Evolutionary conservation across 163 green algal genomes (phyloP), one percentile per base, ranked within the genome.

Genomic region (Scenedesmus sp.): DNA sequence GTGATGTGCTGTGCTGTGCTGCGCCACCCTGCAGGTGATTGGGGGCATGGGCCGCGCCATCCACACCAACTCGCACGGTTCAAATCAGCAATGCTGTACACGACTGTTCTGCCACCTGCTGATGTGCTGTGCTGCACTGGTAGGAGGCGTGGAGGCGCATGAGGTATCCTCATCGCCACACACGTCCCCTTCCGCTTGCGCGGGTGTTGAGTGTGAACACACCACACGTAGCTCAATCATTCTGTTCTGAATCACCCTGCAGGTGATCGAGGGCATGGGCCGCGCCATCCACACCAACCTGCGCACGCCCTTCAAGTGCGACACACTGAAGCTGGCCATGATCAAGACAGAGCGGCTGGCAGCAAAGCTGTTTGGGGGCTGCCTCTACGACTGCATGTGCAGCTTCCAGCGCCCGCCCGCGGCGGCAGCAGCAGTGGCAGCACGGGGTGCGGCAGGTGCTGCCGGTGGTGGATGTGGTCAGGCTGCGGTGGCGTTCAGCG

Each of bases 301-400:
- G 88, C 74, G 90, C 57, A 94, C 95, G 13, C 84, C 64, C 16
- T 97, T 99, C 92, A 96, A 94, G 34, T 98, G 96, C 88, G 96
- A 97, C 92, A 85, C 90, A 1, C 92, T 99, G 46, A 98, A 98
- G 95, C 96, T 99, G 66, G 97, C 97, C 23, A 99, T 99, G 97
- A 98, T 99, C 88, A 99, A 99, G 93, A 99, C 97, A 23, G 93
- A 96, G 92, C 94, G 97, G 4, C 89, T 99, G n/a, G 97, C 98
- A 0, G 89, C 95, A n/a, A 94, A 92, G 46, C 94, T 99, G 46
- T 99, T 99, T 85, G 88, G 91, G 34, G 98, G 98, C 5, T 91
- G 95, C 1, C 93, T 99, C 1, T 99, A 99, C 93, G 98, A 99
- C 90, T 99, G 97, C 93, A 95, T 99, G 23, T 99, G 97, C 94